A percentile compares a stretch with the other conserved stretches of the same genome.
These are phyloP conservation scores for Rhizopogon roseolus DNA, from an alignment of 768 basidiomycete species.

Conservation along the genomic window DNA sequence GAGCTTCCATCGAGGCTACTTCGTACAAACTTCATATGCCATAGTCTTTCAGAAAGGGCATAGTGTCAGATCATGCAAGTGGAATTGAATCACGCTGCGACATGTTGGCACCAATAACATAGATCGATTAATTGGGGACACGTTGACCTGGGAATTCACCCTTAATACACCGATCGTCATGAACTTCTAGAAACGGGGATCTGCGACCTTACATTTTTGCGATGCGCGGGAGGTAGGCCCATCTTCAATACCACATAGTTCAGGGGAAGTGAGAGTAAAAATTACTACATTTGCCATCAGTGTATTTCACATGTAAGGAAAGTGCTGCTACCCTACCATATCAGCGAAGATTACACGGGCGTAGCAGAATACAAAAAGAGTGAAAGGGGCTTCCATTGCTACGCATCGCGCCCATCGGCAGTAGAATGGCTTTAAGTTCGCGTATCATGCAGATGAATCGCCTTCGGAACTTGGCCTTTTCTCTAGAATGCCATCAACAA, in stretches of 20 bases:
- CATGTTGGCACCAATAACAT: background rate
- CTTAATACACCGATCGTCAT: slow-evolving; percentile 1
- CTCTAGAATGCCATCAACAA: slow-evolving; percentile 89
- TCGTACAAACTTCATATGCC: background rate
- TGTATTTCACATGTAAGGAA: background rate
- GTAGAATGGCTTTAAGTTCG: slow-evolving; percentile 4
- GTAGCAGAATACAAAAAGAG: slow-evolving; percentile 1
- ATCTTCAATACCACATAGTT: background rate
- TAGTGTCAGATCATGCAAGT: background rate
- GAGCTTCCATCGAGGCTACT: background rate
- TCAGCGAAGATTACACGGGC: slow-evolving; percentile 1
- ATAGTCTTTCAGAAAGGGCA: background rate
- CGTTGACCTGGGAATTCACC: background rate
- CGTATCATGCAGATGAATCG: slow-evolving; percentile 9
- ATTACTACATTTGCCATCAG: background rate
- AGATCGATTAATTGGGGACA: background rate
- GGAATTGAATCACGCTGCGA: background rate
- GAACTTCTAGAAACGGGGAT: slow-evolving; percentile 3
- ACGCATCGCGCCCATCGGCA: slow-evolving; percentile 1
- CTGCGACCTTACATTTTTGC: background rate
- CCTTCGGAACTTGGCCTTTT: slow-evolving; percentile 57
- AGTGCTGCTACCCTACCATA: background rate
- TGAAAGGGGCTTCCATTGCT: background rate
- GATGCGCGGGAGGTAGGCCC: background rate
- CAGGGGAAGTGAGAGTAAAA: background rate